Evolutionary conservation across 2,329 filamentous ascomycete species (phyloP).

Genomic region (Fusarium fracticaudum): DNA sequence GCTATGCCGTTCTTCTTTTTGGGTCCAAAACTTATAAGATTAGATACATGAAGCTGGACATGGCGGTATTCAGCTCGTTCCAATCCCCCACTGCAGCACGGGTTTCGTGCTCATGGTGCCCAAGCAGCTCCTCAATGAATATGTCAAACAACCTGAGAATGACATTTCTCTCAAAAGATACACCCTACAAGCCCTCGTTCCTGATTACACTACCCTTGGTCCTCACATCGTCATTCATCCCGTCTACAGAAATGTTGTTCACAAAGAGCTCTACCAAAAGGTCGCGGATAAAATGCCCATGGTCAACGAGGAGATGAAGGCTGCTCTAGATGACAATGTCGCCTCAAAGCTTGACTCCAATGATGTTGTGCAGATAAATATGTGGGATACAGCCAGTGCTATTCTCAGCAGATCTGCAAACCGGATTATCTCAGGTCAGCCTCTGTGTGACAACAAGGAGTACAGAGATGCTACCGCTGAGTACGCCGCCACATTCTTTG

Average conservation of each 20-base stretch:
- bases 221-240: slow-evolving; percentile 21
- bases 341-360: slow-evolving; percentile 3
- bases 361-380: slow-evolving; percentile 12
- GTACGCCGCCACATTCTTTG: slow-evolving; percentile 23
- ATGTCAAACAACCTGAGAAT: slow-evolving; percentile 19
- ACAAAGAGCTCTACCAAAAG: slow-evolving; percentile 23
- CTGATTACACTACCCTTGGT: slow-evolving; percentile 19
- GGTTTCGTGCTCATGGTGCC: slow-evolving; percentile 26
- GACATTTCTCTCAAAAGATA: slow-evolving; percentile 28
- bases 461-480: slow-evolving; percentile 21
- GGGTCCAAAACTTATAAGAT: background rate
- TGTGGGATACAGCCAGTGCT: slow-evolving; percentile 21
- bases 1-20: rapidly evolving
- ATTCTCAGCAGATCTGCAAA: slow-evolving; percentile 26
- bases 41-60: slow-evolving; percentile 18
- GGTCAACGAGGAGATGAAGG: slow-evolving; percentile 22
- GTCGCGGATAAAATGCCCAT: slow-evolving; percentile 17
- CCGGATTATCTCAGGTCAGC: slow-evolving; percentile 25
- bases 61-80: slow-evolving; percentile 16
- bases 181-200: slow-evolving; percentile 14
- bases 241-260: slow-evolving; percentile 24
- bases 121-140: slow-evolving; percentile 20
- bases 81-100: slow-evolving; percentile 21
- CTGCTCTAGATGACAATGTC: slow-evolving; percentile 9
- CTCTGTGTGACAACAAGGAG: slow-evolving; percentile 20